A percentile compares a stretch with the other conserved stretches of the same genome.
phyloP scores from a whole-genome alignment of 2,329 filamentous ascomycete genomes.

The Trichoderma brevicompactum region DNA sequence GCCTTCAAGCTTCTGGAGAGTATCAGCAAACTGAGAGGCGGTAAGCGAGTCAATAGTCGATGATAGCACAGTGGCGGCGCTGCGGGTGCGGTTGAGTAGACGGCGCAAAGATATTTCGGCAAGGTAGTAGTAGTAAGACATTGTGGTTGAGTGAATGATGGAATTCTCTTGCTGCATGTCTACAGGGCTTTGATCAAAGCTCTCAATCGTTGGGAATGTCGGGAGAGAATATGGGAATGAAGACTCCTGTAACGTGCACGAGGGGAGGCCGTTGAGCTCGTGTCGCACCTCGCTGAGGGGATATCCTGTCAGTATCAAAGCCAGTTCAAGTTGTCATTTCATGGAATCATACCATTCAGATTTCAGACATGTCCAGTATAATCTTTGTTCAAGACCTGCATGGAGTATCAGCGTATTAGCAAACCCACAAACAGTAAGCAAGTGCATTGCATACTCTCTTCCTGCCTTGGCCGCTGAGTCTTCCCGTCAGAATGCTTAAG shows the following conservation, averaged over 20 bases:
- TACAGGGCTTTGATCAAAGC: slow-evolving; percentile 3
- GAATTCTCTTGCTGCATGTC: not conserved
- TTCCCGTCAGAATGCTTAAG: slow-evolving; percentile 13
- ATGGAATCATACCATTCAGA: not conserved
- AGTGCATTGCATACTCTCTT: not conserved
- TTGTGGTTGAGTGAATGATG: not conserved
- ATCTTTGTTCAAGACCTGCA: slow-evolving; percentile 9
- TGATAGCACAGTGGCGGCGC: slow-evolving; percentile 1
- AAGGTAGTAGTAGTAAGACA: slow-evolving; percentile 16
- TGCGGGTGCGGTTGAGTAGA: slow-evolving; percentile 15
- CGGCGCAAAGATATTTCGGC: slow-evolving; percentile 14
- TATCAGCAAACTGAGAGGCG: slow-evolving; percentile 9
- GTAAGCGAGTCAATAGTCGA: slow-evolving; percentile 8
- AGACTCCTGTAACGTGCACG: slow-evolving; percentile 13
- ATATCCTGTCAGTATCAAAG: not conserved
- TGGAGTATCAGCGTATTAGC: too few species aligned
- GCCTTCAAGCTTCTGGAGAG: slow-evolving; percentile 3
- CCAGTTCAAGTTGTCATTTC: not conserved
- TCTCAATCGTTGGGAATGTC: not conserved
- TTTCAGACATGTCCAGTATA: slow-evolving; percentile 17
- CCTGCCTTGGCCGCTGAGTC: slow-evolving; percentile 4
- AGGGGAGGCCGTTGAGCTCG: slow-evolving; percentile 13
- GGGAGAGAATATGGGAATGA: slow-evolving; percentile 16
- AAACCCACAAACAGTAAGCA: too few species aligned
- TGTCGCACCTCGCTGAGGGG: not conserved